A percentile compares a stretch with the other conserved stretches of the same genome.
These are phyloP conservation scores for Pseudogymnoascus sp. DNA, from an alignment of 2,329 filamentous ascomycete species.

Conservation along the genomic window DNA sequence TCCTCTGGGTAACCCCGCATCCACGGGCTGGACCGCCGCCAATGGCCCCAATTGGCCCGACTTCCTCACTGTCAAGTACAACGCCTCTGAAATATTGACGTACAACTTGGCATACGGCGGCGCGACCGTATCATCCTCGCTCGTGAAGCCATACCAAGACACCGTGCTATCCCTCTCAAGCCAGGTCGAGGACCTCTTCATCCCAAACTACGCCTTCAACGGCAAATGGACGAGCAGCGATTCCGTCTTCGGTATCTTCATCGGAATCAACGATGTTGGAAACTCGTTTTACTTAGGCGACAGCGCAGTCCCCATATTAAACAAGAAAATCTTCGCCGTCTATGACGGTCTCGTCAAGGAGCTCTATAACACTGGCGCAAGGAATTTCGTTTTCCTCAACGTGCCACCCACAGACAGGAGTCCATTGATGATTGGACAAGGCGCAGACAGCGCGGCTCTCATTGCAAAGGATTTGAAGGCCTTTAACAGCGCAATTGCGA, in stretches of 20 bases:
- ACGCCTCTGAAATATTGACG: conserved; percentile 39
- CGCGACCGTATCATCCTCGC: conserved; percentile 33
- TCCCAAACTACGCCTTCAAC: conserved; percentile 33
- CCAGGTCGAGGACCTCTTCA: conserved; percentile 36
- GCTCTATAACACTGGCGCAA: conserved; percentile 46
- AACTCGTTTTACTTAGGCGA: conserved; percentile 38
- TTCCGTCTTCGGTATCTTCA: conserved; percentile 43
- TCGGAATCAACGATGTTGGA: conserved; percentile 51
- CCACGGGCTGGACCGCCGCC: conserved; percentile 34
- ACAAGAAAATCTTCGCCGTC: conserved; percentile 36
- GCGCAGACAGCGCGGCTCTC: conserved; percentile 26
- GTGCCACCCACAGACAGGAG: conserved; percentile 52
- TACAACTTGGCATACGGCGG: conserved; percentile 46
- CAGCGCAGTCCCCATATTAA: conserved; percentile 29
- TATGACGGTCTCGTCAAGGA: conserved; percentile 37
- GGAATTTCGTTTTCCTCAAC: conserved; percentile 54
- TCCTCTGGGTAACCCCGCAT: conserved; percentile 35
- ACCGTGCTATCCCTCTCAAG: conserved; percentile 33
- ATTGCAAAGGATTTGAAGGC: conserved; percentile 41
- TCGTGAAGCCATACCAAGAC: conserved; percentile 32
- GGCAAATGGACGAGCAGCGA: conserved; percentile 32
- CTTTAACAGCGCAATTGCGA: conserved; percentile 43
- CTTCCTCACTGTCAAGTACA: conserved; percentile 40
- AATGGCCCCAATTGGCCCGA: conserved; percentile 53
- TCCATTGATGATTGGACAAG: conserved; percentile 41